A percentile compares a stretch with the other conserved stretches of the same genome.
Evolutionary conservation across 495 filamentous ascomycete species (phyloP).

Genomic region (Annulohypoxylon stygium): DNA sequence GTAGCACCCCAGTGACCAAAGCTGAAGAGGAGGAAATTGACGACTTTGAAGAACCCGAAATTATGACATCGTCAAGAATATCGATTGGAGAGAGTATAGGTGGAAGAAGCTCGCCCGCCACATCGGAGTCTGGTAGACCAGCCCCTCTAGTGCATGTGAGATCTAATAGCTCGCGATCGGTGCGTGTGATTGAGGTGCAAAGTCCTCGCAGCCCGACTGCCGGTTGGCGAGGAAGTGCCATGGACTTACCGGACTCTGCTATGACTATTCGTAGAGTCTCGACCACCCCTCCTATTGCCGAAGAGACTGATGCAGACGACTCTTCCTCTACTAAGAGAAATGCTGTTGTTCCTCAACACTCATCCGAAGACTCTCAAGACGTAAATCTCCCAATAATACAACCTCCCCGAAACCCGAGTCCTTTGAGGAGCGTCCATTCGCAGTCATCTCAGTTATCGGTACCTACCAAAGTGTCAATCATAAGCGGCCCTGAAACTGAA

Average conservation of each 20-base stretch:
- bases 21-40: constrained; percentile 58
- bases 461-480: constrained; percentile 54
- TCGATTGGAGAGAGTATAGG: constrained; percentile 66
- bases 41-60: constrained; percentile 65
- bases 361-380: constrained; percentile 35
- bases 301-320: constrained; percentile 47
- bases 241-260: constrained; percentile 55
- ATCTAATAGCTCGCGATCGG: constrained; percentile 65
- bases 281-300: constrained; percentile 58
- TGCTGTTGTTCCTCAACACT: constrained; percentile 26
- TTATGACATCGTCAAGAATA: constrained; percentile 67
- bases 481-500: constrained; percentile 45
- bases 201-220: constrained; percentile 59
- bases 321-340: constrained; percentile 29
- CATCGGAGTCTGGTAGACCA: constrained; percentile 56
- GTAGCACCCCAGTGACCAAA: constrained; percentile 27
- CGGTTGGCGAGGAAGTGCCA: constrained; percentile 58
- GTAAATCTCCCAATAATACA: constrained; percentile 20
- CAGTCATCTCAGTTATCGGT: constrained; percentile 41
- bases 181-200: constrained; percentile 67
- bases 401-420: constrained; percentile 44
- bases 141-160: constrained; percentile 56
- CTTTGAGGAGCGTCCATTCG: constrained; percentile 38
- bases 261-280: constrained; percentile 46
- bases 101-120: constrained; percentile 58